A percentile compares a stretch with the other conserved stretches of the same genome.
Evolutionary conservation across 495 filamentous ascomycete genomes (phyloP).

Genomic region (Daldinia childiae): DNA sequence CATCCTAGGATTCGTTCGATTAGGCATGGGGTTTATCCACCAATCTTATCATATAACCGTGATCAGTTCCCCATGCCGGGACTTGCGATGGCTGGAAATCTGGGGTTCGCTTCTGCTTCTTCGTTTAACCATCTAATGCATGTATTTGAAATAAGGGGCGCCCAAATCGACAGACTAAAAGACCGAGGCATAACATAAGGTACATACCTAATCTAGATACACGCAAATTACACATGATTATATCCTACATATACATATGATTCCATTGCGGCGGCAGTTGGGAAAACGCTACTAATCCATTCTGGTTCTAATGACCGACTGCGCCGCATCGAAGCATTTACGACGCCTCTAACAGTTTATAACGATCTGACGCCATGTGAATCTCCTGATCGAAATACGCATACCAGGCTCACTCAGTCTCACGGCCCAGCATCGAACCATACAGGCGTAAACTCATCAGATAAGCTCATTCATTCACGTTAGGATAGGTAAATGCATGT

Average conservation of each 20-base stretch:
- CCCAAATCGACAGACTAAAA: conserved; percentile 12
- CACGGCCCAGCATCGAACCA: conserved; percentile 1
- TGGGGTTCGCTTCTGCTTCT: conserved; percentile 30
- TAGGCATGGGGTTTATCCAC: conserved; percentile 28
- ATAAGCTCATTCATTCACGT: neutral
- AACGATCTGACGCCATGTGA: neutral
- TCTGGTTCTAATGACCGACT: conserved; percentile 20
- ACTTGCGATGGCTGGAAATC: conserved; percentile 26
- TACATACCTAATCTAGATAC: neutral
- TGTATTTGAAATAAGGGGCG: neutral
- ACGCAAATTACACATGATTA: neutral
- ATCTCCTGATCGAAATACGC: conserved; percentile 13
- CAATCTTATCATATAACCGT: conserved; percentile 28
- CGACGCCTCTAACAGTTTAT: neutral
- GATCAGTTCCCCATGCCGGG: conserved; percentile 22
- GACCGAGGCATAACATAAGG: neutral
- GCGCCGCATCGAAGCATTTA: conserved; percentile 24
- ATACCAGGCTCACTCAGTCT: neutral
- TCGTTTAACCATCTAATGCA: conserved; percentile 15
- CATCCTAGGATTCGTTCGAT: conserved; percentile 17
- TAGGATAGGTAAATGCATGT: too few species aligned
- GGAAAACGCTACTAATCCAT: conserved; percentile 3
- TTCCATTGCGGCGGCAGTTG: conserved; percentile 12
- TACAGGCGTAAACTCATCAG: conserved; percentile 3
- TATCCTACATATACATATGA: neutral